These are phyloP conservation scores for Prunus salicina DNA, from an alignment of 306 rosid species.

Conservation along the genomic window DNA sequence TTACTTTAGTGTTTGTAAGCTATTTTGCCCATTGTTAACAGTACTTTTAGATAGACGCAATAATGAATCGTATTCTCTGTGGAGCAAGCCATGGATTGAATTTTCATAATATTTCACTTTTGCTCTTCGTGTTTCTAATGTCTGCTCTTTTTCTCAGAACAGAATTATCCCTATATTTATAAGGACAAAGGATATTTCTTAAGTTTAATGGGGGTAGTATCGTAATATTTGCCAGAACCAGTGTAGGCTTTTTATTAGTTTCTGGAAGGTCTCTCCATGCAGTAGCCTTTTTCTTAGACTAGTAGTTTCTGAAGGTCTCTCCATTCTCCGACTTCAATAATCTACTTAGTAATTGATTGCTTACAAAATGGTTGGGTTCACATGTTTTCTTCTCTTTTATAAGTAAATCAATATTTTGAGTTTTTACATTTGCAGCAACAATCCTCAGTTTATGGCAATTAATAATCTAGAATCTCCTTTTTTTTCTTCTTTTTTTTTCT, in stretches of 20 bases:
- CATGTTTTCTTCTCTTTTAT: not conserved
- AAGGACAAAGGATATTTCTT: not conserved
- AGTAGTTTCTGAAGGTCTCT: not conserved
- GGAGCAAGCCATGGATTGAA: not conserved
- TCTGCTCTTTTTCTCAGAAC: not conserved
- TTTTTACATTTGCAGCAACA: constrained; percentile 4
- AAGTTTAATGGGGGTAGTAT: not conserved
- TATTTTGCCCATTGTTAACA: not conserved
- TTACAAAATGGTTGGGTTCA: not conserved
- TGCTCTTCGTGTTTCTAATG: not conserved
- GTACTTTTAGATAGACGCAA: not conserved
- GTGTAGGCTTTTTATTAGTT: not conserved
- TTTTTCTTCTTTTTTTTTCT: not conserved
- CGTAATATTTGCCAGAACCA: not conserved
- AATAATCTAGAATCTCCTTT: not conserved
- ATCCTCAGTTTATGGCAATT: constrained; percentile 11
- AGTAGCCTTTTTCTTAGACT: not conserved
- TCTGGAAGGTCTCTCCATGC: not conserved
- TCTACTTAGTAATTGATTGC: not conserved
- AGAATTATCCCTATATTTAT: not conserved
- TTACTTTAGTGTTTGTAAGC: not conserved
- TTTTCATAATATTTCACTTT: not conserved
- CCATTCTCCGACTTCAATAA: not conserved
- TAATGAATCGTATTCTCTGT: not conserved
- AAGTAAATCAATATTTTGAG: not conserved